A percentile compares a stretch with the other conserved stretches of the same genome.
These are phyloP conservation scores for Geotrichum australiense DNA, from an alignment of 1,139 yeast genomes.

Conservation along the genomic window DNA sequence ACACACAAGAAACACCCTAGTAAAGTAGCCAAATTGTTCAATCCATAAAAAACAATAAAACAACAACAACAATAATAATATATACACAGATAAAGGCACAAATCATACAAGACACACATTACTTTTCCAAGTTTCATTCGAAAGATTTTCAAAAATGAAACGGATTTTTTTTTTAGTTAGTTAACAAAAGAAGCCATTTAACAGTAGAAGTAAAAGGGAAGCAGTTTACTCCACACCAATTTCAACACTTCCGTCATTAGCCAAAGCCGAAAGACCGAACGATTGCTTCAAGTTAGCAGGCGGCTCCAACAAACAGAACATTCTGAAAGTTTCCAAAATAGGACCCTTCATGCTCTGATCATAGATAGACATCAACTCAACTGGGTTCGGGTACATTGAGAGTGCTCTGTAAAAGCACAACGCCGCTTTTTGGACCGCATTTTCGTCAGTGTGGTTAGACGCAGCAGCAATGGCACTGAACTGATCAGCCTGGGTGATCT, in stretches of 20 bases:
- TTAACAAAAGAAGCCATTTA: no score
- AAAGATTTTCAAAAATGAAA: no score
- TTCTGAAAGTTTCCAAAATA: conserved; percentile 72
- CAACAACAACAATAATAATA: no score
- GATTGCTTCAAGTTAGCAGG: conserved; percentile 74
- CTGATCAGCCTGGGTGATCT: conserved; percentile 74
- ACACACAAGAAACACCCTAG: no score
- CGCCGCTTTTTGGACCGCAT: conserved; percentile 56
- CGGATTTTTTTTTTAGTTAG: no score
- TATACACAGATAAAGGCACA: no score
- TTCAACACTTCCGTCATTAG: conserved; percentile 15
- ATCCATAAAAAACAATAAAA: no score
- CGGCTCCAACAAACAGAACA: conserved; percentile 85
- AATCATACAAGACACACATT: no score
- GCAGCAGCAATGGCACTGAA: conserved; percentile 25
- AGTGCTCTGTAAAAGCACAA: conserved; percentile 91
- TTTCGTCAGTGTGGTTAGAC: conserved; percentile 19
- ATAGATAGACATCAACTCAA: conserved; percentile 79
- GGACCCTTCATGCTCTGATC: conserved; percentile 81
- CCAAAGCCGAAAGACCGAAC: conserved; percentile 41
- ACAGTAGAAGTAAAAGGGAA: no score
- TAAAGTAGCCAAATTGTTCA: no score
- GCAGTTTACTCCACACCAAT: no score
- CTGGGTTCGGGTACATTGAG: conserved; percentile 89
- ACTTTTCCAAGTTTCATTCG: no score